Evolutionary conservation across 148 eudicot species (phyloP).

Genomic region (Rhododendron molle): DNA sequence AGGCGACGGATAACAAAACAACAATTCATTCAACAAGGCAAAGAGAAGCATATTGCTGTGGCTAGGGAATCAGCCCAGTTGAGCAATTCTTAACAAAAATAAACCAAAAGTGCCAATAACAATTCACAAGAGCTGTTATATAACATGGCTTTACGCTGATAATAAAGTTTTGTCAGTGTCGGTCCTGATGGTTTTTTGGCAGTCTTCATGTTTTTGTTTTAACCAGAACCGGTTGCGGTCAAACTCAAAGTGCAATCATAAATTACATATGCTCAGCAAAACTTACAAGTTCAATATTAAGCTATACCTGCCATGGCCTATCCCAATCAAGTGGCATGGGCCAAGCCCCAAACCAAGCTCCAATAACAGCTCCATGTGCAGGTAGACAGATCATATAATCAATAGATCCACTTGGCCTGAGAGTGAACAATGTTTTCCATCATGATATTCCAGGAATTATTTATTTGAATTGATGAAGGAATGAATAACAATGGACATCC

Average conservation of each 20-base stretch:
- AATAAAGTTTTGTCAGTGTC: background rate
- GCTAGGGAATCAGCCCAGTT: background rate
- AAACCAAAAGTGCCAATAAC: background rate
- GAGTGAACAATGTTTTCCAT: constrained; percentile 13
- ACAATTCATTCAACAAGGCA: background rate
- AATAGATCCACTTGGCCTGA: constrained; percentile 56
- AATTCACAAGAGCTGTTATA: background rate
- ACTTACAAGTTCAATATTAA: background rate
- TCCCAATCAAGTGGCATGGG: constrained; percentile 99
- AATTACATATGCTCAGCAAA: background rate
- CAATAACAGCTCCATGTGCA: constrained; percentile 85
- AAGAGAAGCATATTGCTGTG: background rate
- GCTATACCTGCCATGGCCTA: constrained; percentile 90
- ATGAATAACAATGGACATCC: background rate
- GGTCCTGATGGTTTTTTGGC: background rate
- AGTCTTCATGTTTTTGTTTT: background rate
- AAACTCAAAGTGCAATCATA: background rate
- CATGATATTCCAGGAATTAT: background rate
- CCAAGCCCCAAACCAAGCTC: constrained; percentile 99
- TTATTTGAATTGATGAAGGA: background rate
- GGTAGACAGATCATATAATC: constrained; percentile 82
- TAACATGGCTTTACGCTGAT: background rate
- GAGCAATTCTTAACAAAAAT: background rate
- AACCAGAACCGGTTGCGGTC: background rate
- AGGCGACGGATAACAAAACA: background rate